Evolutionary conservation across 2,329 filamentous ascomycete species (phyloP).

Genomic region (Arthrobotrys musiformis): DNA sequence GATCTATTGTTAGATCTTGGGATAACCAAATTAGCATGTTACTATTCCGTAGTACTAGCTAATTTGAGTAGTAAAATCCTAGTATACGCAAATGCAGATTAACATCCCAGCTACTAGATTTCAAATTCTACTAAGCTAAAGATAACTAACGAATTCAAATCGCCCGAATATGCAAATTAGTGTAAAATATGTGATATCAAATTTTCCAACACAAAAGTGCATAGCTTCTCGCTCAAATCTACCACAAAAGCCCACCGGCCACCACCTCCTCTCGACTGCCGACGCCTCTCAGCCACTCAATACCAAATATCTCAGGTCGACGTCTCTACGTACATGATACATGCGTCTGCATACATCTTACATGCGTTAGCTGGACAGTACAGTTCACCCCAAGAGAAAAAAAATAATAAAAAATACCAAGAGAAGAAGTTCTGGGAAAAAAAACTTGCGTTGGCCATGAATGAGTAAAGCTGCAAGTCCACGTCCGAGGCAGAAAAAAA

Average conservation of each 20-base stretch:
- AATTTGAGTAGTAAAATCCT: background rate
- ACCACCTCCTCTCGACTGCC: background rate
- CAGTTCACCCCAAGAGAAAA: background rate
- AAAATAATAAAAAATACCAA: background rate
- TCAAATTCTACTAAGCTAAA: background rate
- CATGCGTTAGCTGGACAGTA: constrained; percentile 24
- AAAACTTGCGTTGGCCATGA: constrained; percentile 34
- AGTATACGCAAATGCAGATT: background rate
- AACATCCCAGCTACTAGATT: background rate
- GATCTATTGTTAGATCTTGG: background rate
- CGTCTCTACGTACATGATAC: constrained; percentile 11
- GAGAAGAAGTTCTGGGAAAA: background rate
- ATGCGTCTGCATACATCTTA: constrained; percentile 38
- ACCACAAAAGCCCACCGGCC: background rate
- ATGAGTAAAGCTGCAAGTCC: constrained; percentile 53
- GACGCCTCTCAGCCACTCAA: background rate
- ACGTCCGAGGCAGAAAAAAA: constrained; percentile 20
- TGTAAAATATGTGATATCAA: constrained; percentile 35
- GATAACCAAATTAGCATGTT: background rate
- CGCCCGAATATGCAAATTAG: too few species aligned
- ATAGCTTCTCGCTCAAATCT: background rate
- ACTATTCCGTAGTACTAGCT: background rate
- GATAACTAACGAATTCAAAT: too few species aligned
- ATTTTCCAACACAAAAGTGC: background rate
- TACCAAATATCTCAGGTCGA: background rate